These are phyloP conservation scores for Diplodia scrobiculata DNA, from an alignment of 2,329 filamentous ascomycete species.

Conservation along the genomic window DNA sequence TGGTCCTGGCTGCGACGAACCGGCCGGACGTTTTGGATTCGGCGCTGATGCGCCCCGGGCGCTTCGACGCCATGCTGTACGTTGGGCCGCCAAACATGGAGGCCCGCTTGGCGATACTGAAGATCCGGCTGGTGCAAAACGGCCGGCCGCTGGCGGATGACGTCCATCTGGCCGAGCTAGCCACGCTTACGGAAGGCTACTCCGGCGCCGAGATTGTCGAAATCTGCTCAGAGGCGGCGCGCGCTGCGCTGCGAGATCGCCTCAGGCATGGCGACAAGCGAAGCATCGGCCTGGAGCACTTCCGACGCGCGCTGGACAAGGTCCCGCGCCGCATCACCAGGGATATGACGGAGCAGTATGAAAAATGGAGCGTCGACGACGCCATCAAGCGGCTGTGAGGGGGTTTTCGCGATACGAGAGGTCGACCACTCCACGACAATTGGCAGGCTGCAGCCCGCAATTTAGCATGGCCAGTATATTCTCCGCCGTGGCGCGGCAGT, in stretches of 20 bases:
- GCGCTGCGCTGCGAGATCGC: conserved; percentile 42
- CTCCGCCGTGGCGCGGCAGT: neutral
- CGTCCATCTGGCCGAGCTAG: conserved; percentile 67
- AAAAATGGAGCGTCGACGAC: conserved; percentile 41
- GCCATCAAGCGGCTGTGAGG: conserved; percentile 27
- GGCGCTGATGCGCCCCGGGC: conserved; percentile 79
- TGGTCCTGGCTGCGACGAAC: conserved; percentile 90
- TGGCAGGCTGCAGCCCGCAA: conserved; percentile 10
- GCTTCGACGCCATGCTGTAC: conserved; percentile 83
- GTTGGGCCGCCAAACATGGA: conserved; percentile 75
- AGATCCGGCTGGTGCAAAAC: conserved; percentile 49
- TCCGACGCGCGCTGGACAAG: conserved; percentile 49
- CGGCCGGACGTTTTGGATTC: conserved; percentile 82
- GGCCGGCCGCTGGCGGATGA: conserved; percentile 63
- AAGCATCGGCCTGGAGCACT: conserved; percentile 51
- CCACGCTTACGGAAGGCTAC: conserved; percentile 69
- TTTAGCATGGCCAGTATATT: conserved; percentile 7
- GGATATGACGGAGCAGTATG: conserved; percentile 48
- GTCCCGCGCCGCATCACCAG: conserved; percentile 47
- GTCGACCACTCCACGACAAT: neutral
- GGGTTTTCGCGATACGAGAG: conserved; percentile 10
- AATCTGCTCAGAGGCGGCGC: conserved; percentile 51
- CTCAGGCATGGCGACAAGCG: conserved; percentile 33
- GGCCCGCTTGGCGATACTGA: conserved; percentile 75
- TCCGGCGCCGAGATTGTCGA: conserved; percentile 81